Evolutionary conservation across 2,329 filamentous ascomycete species (phyloP).

Genomic region (Nemania serpens): DNA sequence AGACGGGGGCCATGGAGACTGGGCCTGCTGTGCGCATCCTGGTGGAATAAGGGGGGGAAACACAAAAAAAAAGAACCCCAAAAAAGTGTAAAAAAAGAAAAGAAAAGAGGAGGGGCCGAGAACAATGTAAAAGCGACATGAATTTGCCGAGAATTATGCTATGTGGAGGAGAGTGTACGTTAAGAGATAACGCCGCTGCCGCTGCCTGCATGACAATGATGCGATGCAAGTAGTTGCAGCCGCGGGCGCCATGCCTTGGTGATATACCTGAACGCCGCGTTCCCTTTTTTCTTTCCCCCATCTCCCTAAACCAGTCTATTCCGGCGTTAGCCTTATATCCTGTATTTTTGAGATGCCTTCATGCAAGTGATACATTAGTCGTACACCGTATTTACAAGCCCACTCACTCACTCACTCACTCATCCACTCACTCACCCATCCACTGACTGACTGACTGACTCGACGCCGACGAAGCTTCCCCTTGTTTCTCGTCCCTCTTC

Average conservation of each 20-base stretch:
- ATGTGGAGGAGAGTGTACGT: slow-evolving; percentile 21
- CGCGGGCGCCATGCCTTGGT: slow-evolving; percentile 17
- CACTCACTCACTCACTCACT: slow-evolving; percentile 16
- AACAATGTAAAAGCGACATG: neutral
- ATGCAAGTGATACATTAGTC: slow-evolving; percentile 24
- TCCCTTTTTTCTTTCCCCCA: slow-evolving; percentile 12
- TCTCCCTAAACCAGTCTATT: neutral
- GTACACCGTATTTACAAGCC: slow-evolving; percentile 26
- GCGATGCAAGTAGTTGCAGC: slow-evolving; percentile 2
- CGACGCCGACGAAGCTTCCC: neutral
- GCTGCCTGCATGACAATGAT: too few species aligned
- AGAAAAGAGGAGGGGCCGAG: slow-evolving; percentile 24
- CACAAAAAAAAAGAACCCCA: slow-evolving; percentile 33
- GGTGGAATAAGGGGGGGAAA: slow-evolving; percentile 32
- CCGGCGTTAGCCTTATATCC: neutral
- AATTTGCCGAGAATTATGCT: neutral
- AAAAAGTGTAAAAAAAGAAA: slow-evolving; percentile 16
- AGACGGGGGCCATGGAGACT: slow-evolving; percentile 69
- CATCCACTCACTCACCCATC: too few species aligned
- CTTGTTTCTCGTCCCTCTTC: neutral
- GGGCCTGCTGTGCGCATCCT: slow-evolving; percentile 52
- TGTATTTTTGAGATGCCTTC: neutral
- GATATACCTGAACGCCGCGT: slow-evolving; percentile 31
- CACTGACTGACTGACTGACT: neutral
- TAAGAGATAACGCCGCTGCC: slow-evolving; percentile 17